Base-by-base conservation (phyloP, 495 filamentous ascomycete genomes). In the Aspergillus bridgeri region DNA sequence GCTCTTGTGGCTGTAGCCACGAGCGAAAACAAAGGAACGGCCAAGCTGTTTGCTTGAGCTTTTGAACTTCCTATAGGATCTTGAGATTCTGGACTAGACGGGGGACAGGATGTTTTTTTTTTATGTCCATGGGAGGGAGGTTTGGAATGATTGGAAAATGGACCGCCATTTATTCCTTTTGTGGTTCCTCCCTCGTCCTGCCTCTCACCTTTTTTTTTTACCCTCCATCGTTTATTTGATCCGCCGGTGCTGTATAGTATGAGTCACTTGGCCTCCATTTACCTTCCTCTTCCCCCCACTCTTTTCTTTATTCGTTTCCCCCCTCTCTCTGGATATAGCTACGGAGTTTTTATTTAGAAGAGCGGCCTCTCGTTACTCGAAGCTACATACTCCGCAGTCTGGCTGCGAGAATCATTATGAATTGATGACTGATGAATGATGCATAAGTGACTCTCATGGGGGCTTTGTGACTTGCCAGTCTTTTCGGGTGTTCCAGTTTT, bases 1-100 rank as follows among this genome's bases (percentile, higher is more conserved):
- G 89, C 90, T 17, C 81, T 96, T 27, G 92, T 96, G 23, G 92
- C 92, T 3, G 91, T 94, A 54, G 92, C 92, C 8, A 94, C 92
- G 3, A 89, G 88, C 57, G 89, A 96, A 66, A 85, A 89, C 45
- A 83, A 87, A 46, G 80, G 79, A 19, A 77, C 82, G 0, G 72
- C 83, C 6, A 72, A 71, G 57, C 60, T 78, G 47, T 74, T 75
- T 54, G 50, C 69, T 49, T 75, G 64, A 69, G 19, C 19, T 47
- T 47, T 8, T 15, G 33, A 15, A 8, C 33, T 38, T 38, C 9
- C 11, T 38, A 2, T 1, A 38, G 1, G 27, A 6, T 15, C 33
- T 38, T 13, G 9, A 38, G 2, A 15, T 38, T 3, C 7, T 15
- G 33, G 7, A 13, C 5, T 38, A 15, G 33, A 38, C 9, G 11